These are phyloP conservation scores for Apiospora aurea DNA, from an alignment of 2,329 filamentous ascomycete genomes.

Conservation along the genomic window DNA sequence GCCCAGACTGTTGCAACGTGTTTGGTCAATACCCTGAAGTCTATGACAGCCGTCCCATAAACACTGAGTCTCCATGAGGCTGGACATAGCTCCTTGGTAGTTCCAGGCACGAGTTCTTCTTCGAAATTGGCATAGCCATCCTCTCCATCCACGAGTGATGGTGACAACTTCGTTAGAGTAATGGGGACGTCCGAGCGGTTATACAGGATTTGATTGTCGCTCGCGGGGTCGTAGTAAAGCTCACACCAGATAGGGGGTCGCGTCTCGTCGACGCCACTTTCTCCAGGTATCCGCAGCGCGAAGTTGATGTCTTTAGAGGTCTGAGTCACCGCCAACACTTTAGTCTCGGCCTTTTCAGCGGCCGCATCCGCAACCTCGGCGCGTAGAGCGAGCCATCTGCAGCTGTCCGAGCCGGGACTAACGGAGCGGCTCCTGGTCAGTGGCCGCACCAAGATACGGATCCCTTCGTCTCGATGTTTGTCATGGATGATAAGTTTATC, in stretches of 20 bases:
- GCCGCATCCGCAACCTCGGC: slow-evolving; percentile 60
- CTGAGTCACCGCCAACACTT: slow-evolving; percentile 66
- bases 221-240: slow-evolving; percentile 65
- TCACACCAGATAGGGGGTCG: slow-evolving; percentile 64
- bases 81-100: slow-evolving; percentile 56
- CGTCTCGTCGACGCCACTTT: slow-evolving; percentile 50
- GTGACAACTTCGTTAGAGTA: slow-evolving; percentile 54
- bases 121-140: slow-evolving; percentile 51
- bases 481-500: slow-evolving; percentile 60
- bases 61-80: slow-evolving; percentile 65
- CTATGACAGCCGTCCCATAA: slow-evolving; percentile 56
- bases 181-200: slow-evolving; percentile 64
- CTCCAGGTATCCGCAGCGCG: slow-evolving; percentile 61
- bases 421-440: slow-evolving; percentile 61
- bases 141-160: slow-evolving; percentile 46
- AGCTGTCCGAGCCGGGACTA: slow-evolving; percentile 63
- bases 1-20: slow-evolving; percentile 52
- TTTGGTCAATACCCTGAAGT: slow-evolving; percentile 66
- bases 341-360: slow-evolving; percentile 59
- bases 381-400: slow-evolving; percentile 63
- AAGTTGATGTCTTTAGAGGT: slow-evolving; percentile 67
- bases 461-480: slow-evolving; percentile 60
- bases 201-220: slow-evolving; percentile 63
- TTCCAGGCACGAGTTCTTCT: slow-evolving; percentile 53
- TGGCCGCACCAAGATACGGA: slow-evolving; percentile 64